These are phyloP conservation scores for Aspergillus olivimuriae DNA, from an alignment of 495 filamentous ascomycete genomes.

Conservation along the genomic window DNA sequence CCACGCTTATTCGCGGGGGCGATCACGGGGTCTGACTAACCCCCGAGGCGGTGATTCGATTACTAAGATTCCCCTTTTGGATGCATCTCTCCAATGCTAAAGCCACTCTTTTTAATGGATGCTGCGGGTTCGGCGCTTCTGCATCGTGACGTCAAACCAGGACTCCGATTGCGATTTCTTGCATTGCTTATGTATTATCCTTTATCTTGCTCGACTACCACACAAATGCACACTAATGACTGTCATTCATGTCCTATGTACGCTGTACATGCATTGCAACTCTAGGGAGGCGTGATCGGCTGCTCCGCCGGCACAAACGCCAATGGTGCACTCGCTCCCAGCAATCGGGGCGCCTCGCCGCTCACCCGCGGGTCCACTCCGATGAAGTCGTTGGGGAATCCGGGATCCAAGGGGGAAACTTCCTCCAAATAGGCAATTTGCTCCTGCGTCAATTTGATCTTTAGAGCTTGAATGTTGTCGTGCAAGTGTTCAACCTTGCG, in stretches of 20 bases:
- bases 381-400: conserved; percentile 50
- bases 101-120: neutral
- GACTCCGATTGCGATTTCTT: too few relatives aligned
- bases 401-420: conserved; percentile 40
- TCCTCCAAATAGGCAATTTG: conserved; percentile 52
- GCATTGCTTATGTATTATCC: too few relatives aligned
- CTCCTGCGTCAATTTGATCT: conserved; percentile 41
- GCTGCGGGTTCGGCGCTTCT: too few relatives aligned
- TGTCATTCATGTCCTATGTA: too few relatives aligned
- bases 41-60: conserved; percentile 1
- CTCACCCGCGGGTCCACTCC: conserved; percentile 25
- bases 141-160: too few relatives aligned
- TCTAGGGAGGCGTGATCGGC: too few relatives aligned
- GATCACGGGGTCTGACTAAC: conserved; percentile 4
- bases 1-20: conserved; percentile 12
- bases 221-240: too few relatives aligned
- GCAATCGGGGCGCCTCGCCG: conserved; percentile 7
- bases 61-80: neutral
- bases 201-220: too few relatives aligned
- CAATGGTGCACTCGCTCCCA: conserved; percentile 3
- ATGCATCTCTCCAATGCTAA: neutral
- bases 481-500: conserved; percentile 54
- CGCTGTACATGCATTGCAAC: too few relatives aligned
- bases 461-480: conserved; percentile 52
- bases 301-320: conserved; percentile 6